A percentile compares a stretch with the other conserved stretches of the same genome.
phyloP scores from a whole-genome alignment of 805 yeast species.

The Saccharomycopsis vini region DNA sequence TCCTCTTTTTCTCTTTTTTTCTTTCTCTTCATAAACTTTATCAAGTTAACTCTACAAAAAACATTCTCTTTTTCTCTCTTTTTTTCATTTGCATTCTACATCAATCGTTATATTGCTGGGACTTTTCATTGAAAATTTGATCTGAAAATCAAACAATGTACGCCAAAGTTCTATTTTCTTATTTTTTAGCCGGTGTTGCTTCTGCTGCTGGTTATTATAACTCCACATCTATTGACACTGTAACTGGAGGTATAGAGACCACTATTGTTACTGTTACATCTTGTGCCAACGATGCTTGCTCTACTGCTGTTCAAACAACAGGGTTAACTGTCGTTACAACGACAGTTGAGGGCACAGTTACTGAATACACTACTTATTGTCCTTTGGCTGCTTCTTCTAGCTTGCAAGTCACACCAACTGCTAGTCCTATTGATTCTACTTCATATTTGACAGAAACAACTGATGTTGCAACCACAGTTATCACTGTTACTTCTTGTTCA shows the following conservation, averaged over 20 bases:
- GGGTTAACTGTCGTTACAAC: conserved; percentile 24
- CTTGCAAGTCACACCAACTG: too few relatives aligned
- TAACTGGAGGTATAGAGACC: too few relatives aligned
- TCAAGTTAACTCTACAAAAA: not conserved
- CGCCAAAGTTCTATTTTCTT: conserved; percentile 6
- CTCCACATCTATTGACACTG: too few relatives aligned
- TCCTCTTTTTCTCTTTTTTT: not conserved
- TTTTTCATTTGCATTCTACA: too few relatives aligned
- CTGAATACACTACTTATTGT: conserved; percentile 25
- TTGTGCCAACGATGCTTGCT: conserved; percentile 20
- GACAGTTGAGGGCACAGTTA: conserved; percentile 22
- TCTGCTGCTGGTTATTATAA: conserved; percentile 9
- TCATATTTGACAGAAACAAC: too few relatives aligned
- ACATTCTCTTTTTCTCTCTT: conserved; percentile 1
- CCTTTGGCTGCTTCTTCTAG: conserved; percentile 21
- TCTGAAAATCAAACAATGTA: conserved; percentile 5
- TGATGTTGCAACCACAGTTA: conserved; percentile 19
- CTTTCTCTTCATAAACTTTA: not conserved
- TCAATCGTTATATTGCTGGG: too few relatives aligned
- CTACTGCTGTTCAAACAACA: conserved; percentile 21
- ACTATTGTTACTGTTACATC: conserved; percentile 21
- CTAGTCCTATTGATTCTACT: too few relatives aligned
- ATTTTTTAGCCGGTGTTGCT: conserved; percentile 8
- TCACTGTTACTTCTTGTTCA: conserved; percentile 22
- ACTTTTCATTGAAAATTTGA: too few relatives aligned